A percentile compares a stretch with the other conserved stretches of the same genome.
These are phyloP conservation scores for Aspergillus sp. DNA, from an alignment of 2,329 filamentous ascomycete genomes.

Conservation along the genomic window DNA sequence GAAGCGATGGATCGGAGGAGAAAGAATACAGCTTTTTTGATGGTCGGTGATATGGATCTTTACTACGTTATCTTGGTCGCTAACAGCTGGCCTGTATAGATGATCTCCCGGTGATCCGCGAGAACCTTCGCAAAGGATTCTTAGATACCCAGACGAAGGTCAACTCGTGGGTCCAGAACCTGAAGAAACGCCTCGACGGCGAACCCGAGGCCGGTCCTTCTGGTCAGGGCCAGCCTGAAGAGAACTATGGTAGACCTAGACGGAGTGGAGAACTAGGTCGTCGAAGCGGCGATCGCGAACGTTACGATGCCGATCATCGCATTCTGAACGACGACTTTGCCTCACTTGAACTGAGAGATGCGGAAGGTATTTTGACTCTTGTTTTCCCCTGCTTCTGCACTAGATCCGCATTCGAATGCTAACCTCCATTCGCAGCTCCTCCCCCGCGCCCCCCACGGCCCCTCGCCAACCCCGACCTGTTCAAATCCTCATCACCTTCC, in stretches of 20 bases:
- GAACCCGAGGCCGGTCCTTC: conserved; percentile 61
- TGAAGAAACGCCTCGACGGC: conserved; percentile 93
- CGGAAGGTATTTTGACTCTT: conserved; percentile 52
- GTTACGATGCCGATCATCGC: conserved; percentile 92
- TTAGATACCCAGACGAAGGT: conserved; percentile 90
- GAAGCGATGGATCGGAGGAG: conserved; percentile 63
- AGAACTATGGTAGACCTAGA: conserved; percentile 53
- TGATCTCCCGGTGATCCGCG: conserved; percentile 87
- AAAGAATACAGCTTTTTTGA: conserved; percentile 90
- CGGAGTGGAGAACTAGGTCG: conserved; percentile 64
- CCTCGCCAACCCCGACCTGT: conserved; percentile 74
- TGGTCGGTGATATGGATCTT: conserved; percentile 42
- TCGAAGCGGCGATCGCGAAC: conserved; percentile 82
- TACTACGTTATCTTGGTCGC: conserved; percentile 4
- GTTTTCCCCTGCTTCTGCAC: background rate
- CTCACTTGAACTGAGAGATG: conserved; percentile 63
- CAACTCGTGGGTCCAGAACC: conserved; percentile 85
- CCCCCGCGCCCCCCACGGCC: conserved; percentile 62
- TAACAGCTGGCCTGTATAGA: conserved; percentile 53
- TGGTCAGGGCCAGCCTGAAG: conserved; percentile 33
- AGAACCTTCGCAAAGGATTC: conserved; percentile 93
- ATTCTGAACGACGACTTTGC: conserved; percentile 88
- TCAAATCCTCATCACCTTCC: conserved; percentile 68
- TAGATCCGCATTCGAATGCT: background rate
- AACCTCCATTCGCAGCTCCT: conserved; percentile 47